These are phyloP conservation scores for Glycine soja DNA, from an alignment of 306 rosid species.

Conservation along the genomic window DNA sequence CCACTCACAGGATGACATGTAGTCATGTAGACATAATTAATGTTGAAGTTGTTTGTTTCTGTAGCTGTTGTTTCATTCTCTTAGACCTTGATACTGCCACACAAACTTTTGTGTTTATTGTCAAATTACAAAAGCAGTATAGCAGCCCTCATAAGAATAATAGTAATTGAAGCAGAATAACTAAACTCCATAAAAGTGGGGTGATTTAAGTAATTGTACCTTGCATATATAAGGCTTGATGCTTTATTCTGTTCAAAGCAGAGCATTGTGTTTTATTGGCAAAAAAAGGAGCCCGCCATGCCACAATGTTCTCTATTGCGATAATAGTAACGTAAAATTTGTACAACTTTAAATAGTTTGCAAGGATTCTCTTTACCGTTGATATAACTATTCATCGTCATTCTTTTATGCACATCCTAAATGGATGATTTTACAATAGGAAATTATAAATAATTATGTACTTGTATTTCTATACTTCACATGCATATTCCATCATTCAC, in stretches of 20 bases:
- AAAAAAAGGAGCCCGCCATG: background rate
- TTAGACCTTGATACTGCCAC: slow-evolving; percentile 1
- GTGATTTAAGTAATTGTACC: background rate
- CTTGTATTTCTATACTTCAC: slow-evolving; percentile 22
- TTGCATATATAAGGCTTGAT: background rate
- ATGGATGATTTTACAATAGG: slow-evolving; percentile 14
- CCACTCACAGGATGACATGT: slow-evolving; percentile 6
- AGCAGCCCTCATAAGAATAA: background rate
- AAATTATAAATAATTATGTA: background rate
- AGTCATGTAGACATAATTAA: background rate
- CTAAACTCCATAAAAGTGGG: background rate
- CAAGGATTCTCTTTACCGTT: slow-evolving; percentile 16
- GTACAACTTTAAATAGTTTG: slow-evolving; percentile 16
- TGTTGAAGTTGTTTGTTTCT: slow-evolving; percentile 1
- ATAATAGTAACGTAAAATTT: slow-evolving; percentile 13
- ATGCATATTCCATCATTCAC: slow-evolving; percentile 9
- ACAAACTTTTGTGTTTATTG: background rate
- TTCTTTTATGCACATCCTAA: slow-evolving; percentile 18
- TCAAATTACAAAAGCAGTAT: background rate
- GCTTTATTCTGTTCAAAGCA: slow-evolving; percentile 4
- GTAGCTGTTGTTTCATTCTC: background rate
- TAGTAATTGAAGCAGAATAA: slow-evolving; percentile 18
- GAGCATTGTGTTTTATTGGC: slow-evolving; percentile 18
- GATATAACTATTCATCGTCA: slow-evolving; percentile 4
- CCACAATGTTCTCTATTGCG: slow-evolving; percentile 20